These are phyloP conservation scores for Colletotrichum sp. DNA, from an alignment of 2,329 filamentous ascomycete genomes.

Conservation along the genomic window DNA sequence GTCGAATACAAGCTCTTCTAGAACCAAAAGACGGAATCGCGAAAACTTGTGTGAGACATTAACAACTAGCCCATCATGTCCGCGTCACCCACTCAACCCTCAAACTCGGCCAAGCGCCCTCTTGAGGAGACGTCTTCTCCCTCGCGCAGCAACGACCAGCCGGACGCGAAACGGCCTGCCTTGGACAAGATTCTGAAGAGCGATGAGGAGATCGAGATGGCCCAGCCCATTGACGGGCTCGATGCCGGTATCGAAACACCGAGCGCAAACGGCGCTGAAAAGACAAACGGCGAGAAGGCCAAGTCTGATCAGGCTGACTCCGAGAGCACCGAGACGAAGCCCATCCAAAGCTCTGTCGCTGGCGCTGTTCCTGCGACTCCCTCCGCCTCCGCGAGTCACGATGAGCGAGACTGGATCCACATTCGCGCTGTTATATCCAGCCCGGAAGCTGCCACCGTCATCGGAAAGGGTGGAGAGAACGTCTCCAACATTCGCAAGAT, in stretches of 20 bases:
- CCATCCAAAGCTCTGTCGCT: slow-evolving; percentile 40
- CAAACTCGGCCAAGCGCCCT: slow-evolving; percentile 84
- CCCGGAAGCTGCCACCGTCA: slow-evolving; percentile 95
- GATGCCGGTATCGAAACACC: slow-evolving; percentile 39
- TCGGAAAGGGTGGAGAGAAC: slow-evolving; percentile 98
- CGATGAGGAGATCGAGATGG: slow-evolving; percentile 58
- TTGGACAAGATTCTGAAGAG: slow-evolving; percentile 89
- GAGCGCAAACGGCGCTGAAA: slow-evolving; percentile 55
- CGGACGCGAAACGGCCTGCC: slow-evolving; percentile 95
- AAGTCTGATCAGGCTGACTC: slow-evolving; percentile 70
- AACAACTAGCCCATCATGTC: slow-evolving; percentile 61
- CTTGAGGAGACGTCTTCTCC: slow-evolving; percentile 97
- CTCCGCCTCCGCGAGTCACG: slow-evolving; percentile 64
- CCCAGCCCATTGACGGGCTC: slow-evolving; percentile 39
- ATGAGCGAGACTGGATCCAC: slow-evolving; percentile 96
- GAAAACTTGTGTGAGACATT: slow-evolving; percentile 24
- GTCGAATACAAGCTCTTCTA: slow-evolving; percentile 39
- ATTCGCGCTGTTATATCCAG: slow-evolving; percentile 97
- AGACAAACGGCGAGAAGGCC: slow-evolving; percentile 54
- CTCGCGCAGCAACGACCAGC: slow-evolving; percentile 88
- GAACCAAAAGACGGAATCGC: slow-evolving; percentile 51
- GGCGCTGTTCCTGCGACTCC: slow-evolving; percentile 42
- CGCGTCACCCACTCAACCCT: slow-evolving; percentile 69
- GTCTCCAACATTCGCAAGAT: slow-evolving; percentile 95
- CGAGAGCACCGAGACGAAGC: slow-evolving; percentile 54